These are phyloP conservation scores for Hyphopichia buzzinii DNA, from an alignment of 1,139 yeast species.

Conservation along the genomic window DNA sequence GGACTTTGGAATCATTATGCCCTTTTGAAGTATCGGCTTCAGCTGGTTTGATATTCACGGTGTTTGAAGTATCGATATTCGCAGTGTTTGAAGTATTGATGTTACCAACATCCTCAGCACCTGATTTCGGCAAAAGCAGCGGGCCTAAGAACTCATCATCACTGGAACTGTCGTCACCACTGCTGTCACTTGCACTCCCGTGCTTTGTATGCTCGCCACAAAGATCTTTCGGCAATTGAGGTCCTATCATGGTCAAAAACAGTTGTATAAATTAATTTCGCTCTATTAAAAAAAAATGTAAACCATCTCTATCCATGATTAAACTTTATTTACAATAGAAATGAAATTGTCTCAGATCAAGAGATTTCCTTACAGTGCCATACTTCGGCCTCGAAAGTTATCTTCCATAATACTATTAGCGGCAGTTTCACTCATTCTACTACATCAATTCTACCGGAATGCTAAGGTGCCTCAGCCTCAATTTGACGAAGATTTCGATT, in stretches of 20 bases:
- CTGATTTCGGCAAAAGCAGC: no score
- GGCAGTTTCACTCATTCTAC: background rate
- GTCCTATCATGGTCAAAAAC: conserved; percentile 10
- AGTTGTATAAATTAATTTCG: no score
- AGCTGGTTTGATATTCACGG: no score
- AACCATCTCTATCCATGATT: no score
- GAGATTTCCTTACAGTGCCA: conserved; percentile 1
- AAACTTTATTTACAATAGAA: no score
- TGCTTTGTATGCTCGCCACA: no score
- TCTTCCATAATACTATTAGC: background rate
- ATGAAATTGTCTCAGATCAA: background rate
- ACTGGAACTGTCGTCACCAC: conserved; percentile 5
- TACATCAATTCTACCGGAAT: background rate
- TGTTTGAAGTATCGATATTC: no score
- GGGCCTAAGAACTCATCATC: conserved; percentile 10
- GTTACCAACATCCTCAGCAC: no score
- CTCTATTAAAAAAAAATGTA: no score
- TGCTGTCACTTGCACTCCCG: background rate
- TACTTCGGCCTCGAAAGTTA: conserved; percentile 4
- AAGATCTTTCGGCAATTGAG: conserved; percentile 8
- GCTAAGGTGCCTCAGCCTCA: background rate
- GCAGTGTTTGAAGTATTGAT: no score
- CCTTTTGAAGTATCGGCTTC: no score
- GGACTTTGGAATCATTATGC: no score
- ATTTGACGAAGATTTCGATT: background rate